A percentile compares a stretch with the other conserved stretches of the same genome.
Conservation (phyloP, 148 eudicot genomes). For the Rhododendron vialii region DNA sequence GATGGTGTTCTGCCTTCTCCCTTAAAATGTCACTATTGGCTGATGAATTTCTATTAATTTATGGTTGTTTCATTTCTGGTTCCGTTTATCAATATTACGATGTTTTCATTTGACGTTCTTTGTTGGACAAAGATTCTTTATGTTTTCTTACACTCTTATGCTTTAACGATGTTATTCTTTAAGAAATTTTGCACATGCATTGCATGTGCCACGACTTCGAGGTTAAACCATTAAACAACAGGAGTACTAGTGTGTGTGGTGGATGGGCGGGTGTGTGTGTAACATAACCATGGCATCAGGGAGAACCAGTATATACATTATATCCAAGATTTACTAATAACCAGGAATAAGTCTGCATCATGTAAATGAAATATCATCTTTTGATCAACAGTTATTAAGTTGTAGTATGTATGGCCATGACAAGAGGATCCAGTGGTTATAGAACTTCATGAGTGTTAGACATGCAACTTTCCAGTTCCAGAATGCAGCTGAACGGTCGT, state of each 20-base stretch:
- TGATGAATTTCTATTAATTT: neutral
- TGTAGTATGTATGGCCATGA: neutral
- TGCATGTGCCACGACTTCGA: neutral
- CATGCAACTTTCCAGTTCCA: constrained; percentile 32
- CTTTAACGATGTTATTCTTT: neutral
- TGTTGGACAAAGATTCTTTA: too few species aligned
- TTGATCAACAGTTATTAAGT: neutral
- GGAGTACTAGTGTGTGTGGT: neutral
- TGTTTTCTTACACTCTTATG: neutral
- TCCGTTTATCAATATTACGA: neutral
- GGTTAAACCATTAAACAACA: neutral
- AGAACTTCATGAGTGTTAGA: neutral
- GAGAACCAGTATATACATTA: neutral
- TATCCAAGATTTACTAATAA: neutral
- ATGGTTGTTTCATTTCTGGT: neutral
- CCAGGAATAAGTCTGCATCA: neutral
- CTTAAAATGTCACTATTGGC: neutral
- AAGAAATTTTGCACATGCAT: neutral
- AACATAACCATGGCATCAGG: neutral
- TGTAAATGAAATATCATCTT: neutral
- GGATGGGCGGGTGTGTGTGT: neutral
- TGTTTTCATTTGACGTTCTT: neutral
- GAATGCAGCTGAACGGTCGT: constrained; percentile 60
- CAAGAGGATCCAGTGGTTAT: neutral
- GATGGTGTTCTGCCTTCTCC: neutral